A percentile compares a stretch with the other conserved stretches of the same genome.
Conservation (phyloP, 1,284 basidiomycete species). For the Malassezia restricta region DNA sequence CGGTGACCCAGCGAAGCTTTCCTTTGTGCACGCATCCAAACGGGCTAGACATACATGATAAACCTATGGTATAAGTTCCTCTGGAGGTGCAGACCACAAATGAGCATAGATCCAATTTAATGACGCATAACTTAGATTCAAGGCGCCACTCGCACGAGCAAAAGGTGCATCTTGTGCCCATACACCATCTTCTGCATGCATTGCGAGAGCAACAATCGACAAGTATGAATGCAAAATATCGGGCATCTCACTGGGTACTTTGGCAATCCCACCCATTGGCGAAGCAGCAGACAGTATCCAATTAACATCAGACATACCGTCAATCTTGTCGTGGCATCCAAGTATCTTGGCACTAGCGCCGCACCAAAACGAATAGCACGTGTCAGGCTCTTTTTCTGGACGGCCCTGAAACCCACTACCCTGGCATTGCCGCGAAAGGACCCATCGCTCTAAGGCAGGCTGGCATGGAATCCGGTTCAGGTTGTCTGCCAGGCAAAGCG, state of each 20-base stretch:
- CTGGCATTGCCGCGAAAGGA: constrained; percentile 13
- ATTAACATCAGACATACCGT: constrained; percentile 18
- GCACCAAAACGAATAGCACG: constrained; percentile 44
- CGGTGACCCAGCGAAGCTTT: not conserved
- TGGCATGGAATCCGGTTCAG: constrained; percentile 2
- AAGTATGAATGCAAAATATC: constrained; percentile 42
- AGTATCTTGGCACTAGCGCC: constrained; percentile 29
- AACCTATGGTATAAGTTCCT: not conserved
- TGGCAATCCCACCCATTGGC: constrained; percentile 33
- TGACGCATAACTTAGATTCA: constrained; percentile 6
- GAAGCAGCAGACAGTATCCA: constrained; percentile 33
- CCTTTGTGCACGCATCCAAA: not conserved
- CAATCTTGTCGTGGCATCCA: constrained; percentile 19
- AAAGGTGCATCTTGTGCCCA: not conserved
- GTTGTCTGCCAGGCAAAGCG: constrained; percentile 53
- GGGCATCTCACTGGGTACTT: constrained; percentile 29
- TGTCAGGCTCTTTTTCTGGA: constrained; percentile 19
- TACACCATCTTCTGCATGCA: constrained; percentile 20
- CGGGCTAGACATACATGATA: not conserved
- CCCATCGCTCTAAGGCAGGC: constrained; percentile 10
- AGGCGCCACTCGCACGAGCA: not conserved
- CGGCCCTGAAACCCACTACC: constrained; percentile 15
- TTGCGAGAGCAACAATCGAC: constrained; percentile 25
- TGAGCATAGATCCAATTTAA: constrained; percentile 9
- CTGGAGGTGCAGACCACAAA: not conserved